Evolutionary conservation across 306 rosid species (phyloP).

Genomic region (Myrica gale): DNA sequence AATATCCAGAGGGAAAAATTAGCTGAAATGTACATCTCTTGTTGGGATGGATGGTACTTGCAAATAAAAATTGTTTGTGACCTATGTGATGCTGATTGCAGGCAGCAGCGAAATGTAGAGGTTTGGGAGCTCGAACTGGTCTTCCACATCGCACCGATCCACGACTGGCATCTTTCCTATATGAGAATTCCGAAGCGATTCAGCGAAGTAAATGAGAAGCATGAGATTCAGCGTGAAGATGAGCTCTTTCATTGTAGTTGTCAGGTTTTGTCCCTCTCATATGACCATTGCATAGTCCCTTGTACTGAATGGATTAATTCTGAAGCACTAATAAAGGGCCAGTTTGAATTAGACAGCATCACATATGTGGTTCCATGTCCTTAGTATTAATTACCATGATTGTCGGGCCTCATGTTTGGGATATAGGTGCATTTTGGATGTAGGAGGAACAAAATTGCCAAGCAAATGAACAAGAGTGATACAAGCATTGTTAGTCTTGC

Average conservation of each 20-base stretch:
- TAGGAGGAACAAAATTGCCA: too few species aligned
- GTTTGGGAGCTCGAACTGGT: conserved; percentile 82
- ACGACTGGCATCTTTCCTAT: conserved; percentile 53
- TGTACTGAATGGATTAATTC: neutral
- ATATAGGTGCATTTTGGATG: too few species aligned
- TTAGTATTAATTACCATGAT: too few species aligned
- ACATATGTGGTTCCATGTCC: neutral
- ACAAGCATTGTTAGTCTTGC: too few species aligned
- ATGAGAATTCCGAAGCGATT: neutral
- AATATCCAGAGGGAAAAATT: neutral
- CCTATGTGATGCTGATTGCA: conserved; percentile 32
- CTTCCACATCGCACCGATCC: conserved; percentile 73
- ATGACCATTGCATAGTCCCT: neutral
- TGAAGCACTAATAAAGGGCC: neutral
- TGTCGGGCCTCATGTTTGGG: too few species aligned
- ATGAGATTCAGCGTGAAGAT: neutral
- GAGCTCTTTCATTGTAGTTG: neutral
- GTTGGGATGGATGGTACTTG: neutral
- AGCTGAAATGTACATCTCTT: neutral
- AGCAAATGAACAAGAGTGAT: too few species aligned
- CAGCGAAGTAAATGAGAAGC: neutral
- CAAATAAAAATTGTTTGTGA: conserved; percentile 11
- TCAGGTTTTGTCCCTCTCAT: neutral
- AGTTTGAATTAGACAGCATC: neutral
- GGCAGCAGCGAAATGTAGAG: conserved; percentile 87